Conservation (phyloP, 441 rosid species). For the Populus hybrid region DNA sequence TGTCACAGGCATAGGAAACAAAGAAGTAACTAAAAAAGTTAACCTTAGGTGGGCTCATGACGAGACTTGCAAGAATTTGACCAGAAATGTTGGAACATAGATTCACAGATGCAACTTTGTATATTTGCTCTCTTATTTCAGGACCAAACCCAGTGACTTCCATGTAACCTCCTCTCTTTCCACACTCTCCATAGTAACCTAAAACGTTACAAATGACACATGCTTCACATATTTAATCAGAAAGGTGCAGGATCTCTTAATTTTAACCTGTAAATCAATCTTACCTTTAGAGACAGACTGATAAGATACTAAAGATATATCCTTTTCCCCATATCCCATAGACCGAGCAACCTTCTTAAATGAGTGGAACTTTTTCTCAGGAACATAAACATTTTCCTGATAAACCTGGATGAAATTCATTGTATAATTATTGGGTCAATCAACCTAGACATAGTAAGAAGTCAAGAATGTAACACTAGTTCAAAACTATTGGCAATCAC, state of each 20-base stretch:
- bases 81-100: slow-evolving; percentile 94
- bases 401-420: slow-evolving; percentile 51
- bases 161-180: slow-evolving; percentile 99
- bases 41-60: slow-evolving; percentile 99
- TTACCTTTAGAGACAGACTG: slow-evolving; percentile 95
- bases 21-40: not conserved
- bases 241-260: not conserved
- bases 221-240: not conserved
- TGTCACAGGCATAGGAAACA: not conserved
- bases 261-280: not conserved
- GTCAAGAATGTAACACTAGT: not conserved
- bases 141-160: slow-evolving; percentile 81
- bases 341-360: slow-evolving; percentile 88
- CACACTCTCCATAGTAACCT: slow-evolving; percentile 98
- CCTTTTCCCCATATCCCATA: slow-evolving; percentile 80
- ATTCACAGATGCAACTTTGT: slow-evolving; percentile 94
- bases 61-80: slow-evolving; percentile 94
- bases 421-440: not conserved
- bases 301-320: slow-evolving; percentile 72
- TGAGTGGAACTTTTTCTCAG: slow-evolving; percentile 84
- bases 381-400: slow-evolving; percentile 85
- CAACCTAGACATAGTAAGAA: not conserved
- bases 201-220: slow-evolving; percentile 1
- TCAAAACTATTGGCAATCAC: slow-evolving; percentile 6
- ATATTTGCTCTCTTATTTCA: slow-evolving; percentile 86